phyloP scores from a whole-genome alignment of 352 stramenopile genomes.

The Globisporangium yorkense region DNA sequence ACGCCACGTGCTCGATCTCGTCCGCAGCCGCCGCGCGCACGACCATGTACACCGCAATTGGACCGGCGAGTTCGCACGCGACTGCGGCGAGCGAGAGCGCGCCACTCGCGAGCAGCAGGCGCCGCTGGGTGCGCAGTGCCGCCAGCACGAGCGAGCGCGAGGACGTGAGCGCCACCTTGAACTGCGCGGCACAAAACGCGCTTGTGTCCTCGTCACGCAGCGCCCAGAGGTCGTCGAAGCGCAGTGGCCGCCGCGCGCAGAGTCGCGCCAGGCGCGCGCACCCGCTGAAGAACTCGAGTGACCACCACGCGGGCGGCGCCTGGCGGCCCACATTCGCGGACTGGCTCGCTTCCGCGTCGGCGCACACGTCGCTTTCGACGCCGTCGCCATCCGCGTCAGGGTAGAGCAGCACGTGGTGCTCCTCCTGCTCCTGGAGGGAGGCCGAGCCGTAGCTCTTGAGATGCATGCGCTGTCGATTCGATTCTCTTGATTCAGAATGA shows the following conservation, averaged over 20 bases:
- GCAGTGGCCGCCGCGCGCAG: conserved; percentile 20
- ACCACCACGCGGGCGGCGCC: conserved; percentile 16
- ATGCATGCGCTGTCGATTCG: too few relatives aligned
- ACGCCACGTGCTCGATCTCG: conserved; percentile 18
- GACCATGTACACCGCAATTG: conserved; percentile 25
- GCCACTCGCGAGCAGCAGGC: conserved; percentile 21
- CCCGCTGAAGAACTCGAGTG: conserved; percentile 26
- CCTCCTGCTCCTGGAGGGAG: not conserved
- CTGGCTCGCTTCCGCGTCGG: not conserved
- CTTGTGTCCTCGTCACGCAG: conserved; percentile 22
- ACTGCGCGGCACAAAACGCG: conserved; percentile 10
- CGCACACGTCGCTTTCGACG: not conserved
- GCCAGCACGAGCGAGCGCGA: conserved; percentile 18
- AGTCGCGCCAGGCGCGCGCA: conserved; percentile 21
- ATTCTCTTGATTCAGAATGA: too few relatives aligned
- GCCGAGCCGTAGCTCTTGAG: too few relatives aligned
- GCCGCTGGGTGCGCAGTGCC: conserved; percentile 16
- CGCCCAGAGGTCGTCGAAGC: conserved; percentile 26
- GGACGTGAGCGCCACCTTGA: conserved; percentile 16
- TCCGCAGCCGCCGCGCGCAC: conserved; percentile 16
- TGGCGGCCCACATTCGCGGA: not conserved
- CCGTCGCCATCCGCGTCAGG: not conserved
- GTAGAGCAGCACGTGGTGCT: not conserved
- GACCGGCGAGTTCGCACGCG: conserved; percentile 22
- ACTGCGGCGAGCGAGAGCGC: conserved; percentile 22